phyloP scores from a whole-genome alignment of 2,329 filamentous ascomycete genomes.

The Exophiala bonariae region DNA sequence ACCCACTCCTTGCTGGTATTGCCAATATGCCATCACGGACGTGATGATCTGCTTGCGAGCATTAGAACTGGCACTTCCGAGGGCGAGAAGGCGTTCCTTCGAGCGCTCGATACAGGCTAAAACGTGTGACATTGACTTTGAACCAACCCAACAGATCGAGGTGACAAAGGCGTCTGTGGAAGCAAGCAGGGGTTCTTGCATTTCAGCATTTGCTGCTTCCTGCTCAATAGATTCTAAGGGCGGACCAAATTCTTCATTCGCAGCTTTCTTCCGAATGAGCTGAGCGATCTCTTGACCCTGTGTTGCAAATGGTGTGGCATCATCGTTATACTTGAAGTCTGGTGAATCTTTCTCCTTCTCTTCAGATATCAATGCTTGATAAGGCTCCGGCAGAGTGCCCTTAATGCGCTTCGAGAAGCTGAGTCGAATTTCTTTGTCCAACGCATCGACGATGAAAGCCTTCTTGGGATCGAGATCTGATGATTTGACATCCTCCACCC shows the following conservation, averaged over 20 bases:
- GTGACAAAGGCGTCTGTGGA: constrained; percentile 94
- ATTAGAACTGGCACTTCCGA: constrained; percentile 71
- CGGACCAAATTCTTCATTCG: constrained; percentile 82
- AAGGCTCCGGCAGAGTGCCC: constrained; percentile 83
- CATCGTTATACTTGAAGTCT: constrained; percentile 83
- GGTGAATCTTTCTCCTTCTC: constrained; percentile 95
- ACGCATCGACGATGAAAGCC: constrained; percentile 83
- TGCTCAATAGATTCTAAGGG: constrained; percentile 78
- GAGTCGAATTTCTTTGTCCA: constrained; percentile 95
- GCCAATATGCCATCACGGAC: constrained; percentile 91
- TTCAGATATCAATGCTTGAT: constrained; percentile 75
- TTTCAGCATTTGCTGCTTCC: constrained; percentile 67
- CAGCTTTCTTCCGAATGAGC: constrained; percentile 78
- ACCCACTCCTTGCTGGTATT: constrained; percentile 85
- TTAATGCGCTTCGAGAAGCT: constrained; percentile 96
- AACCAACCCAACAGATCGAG: constrained; percentile 87
- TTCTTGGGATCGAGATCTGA: constrained; percentile 81
- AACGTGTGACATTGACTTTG: constrained; percentile 93
- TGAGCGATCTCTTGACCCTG: constrained; percentile 81
- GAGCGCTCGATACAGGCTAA: constrained; percentile 93
- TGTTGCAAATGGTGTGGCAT: constrained; percentile 74
- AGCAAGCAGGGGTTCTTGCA: constrained; percentile 74
- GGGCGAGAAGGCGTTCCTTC: constrained; percentile 81
- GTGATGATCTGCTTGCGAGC: constrained; percentile 86
- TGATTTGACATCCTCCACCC: constrained; percentile 77